Conservation (phyloP, 2,329 filamentous ascomycete species). For the Immersiporthe knoxdaviesiana region DNA sequence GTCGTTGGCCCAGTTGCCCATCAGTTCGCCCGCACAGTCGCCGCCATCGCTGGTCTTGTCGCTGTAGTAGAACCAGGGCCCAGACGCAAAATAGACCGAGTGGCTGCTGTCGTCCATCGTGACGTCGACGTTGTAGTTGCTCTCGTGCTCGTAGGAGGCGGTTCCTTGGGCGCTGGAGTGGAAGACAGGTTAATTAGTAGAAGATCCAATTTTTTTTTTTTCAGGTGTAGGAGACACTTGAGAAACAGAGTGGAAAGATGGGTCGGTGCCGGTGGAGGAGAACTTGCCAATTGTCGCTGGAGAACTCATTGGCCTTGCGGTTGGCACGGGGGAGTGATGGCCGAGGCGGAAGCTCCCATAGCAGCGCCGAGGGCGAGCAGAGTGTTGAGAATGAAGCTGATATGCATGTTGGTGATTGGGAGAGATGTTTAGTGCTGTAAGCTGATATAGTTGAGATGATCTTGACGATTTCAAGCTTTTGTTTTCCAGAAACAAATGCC, state of each 20-base stretch:
- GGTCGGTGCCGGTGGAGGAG: neutral
- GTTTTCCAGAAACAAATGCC: neutral
- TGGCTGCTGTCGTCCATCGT: slow-evolving; percentile 13
- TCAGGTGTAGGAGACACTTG: neutral
- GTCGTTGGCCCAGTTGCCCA: neutral
- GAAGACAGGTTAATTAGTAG: neutral
- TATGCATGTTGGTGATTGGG: neutral
- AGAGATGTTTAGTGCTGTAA: too few relatives aligned
- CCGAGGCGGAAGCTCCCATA: neutral
- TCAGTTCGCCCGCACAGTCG: neutral
- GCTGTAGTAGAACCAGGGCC: slow-evolving; percentile 1
- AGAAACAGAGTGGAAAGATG: neutral
- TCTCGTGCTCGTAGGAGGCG: neutral
- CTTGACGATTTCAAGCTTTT: neutral
- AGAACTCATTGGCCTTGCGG: slow-evolving; percentile 5
- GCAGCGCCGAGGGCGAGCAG: neutral
- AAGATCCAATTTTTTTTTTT: neutral
- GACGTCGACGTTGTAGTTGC: slow-evolving; percentile 2
- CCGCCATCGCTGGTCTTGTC: neutral
- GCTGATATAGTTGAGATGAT: neutral
- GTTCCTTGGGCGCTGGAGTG: neutral
- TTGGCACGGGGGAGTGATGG: neutral
- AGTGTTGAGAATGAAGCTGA: neutral
- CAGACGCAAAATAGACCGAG: slow-evolving; percentile 1
- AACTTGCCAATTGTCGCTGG: neutral